phyloP scores from a whole-genome alignment of 768 basidiomycete species.

The Lentinus tigrinus region DNA sequence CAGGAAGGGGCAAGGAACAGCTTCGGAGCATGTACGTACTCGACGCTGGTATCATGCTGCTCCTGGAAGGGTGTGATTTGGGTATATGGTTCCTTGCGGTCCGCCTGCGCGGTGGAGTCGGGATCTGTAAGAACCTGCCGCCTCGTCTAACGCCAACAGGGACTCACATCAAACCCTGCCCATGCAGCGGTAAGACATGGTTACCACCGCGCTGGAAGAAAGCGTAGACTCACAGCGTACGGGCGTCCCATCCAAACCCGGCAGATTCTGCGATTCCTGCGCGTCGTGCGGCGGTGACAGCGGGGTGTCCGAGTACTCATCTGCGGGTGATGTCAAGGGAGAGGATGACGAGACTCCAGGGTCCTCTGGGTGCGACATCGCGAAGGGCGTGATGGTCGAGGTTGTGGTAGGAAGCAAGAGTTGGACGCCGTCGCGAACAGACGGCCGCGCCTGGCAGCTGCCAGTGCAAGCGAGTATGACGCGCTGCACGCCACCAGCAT shows the following conservation, averaged over 20 bases:
- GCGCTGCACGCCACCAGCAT: conserved; percentile 10
- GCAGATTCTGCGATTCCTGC: conserved; percentile 54
- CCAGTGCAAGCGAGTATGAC: conserved; percentile 7
- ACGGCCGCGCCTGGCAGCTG: neutral
- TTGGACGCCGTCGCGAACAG: neutral
- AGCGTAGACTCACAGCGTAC: conserved; percentile 67
- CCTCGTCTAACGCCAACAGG: neutral
- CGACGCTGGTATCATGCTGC: conserved; percentile 77
- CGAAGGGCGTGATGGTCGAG: neutral
- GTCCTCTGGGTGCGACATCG: conserved; percentile 12
- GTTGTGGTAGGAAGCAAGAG: conserved; percentile 11
- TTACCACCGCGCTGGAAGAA: conserved; percentile 12
- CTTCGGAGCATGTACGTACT: conserved; percentile 46
- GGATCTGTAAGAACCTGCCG: neutral
- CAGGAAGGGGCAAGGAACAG: neutral
- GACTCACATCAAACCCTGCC: conserved; percentile 82
- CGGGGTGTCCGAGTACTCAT: conserved; percentile 45
- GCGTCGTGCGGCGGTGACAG: conserved; percentile 41
- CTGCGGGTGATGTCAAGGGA: conserved; percentile 43
- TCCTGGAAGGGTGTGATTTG: conserved; percentile 83
- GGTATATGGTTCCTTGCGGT: conserved; percentile 82
- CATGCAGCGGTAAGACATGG: neutral
- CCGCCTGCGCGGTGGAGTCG: conserved; percentile 48
- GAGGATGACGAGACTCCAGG: conserved; percentile 12
- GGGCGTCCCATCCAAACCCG: conserved; percentile 71